Percentiles rank a stretch among this genome's conserved stretches.
These are phyloP conservation scores for Wickerhamomyces queroliae DNA, from an alignment of 805 yeast species.

Conservation along the genomic window DNA sequence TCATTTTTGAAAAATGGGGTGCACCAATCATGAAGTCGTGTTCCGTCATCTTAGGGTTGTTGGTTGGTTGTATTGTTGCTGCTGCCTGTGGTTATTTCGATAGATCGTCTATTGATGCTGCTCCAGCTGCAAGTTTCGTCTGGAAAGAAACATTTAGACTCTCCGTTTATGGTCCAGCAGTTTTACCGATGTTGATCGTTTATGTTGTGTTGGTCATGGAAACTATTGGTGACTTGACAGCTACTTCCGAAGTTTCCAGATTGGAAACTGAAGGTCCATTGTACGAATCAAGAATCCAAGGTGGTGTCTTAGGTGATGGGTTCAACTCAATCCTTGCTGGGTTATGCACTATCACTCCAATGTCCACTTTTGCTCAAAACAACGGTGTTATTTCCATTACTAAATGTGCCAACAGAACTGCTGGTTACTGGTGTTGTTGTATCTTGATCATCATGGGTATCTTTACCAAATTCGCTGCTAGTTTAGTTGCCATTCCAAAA, in stretches of 20 bases:
- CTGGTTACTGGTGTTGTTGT: conserved; percentile 76
- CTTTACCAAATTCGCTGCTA: conserved; percentile 81
- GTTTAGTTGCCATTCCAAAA: conserved; percentile 77
- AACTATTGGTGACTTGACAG: conserved; percentile 91
- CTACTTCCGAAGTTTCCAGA: conserved; percentile 87
- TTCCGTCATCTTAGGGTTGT: conserved; percentile 80
- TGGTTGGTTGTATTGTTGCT: conserved; percentile 87
- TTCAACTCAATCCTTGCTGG: conserved; percentile 73
- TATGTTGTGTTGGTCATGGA: conserved; percentile 83
- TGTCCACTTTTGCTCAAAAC: conserved; percentile 91
- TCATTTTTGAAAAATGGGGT: conserved; percentile 80
- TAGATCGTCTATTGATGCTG: conserved; percentile 48
- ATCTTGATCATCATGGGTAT: conserved; percentile 83
- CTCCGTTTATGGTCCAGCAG: conserved; percentile 76
- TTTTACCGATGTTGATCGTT: conserved; percentile 78
- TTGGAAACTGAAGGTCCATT: conserved; percentile 74
- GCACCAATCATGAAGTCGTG: conserved; percentile 93
- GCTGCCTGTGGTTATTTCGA: conserved; percentile 87
- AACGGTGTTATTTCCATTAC: conserved; percentile 92
- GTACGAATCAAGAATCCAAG: conserved; percentile 84
- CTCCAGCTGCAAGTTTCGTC: conserved; percentile 81
- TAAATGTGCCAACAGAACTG: conserved; percentile 80
- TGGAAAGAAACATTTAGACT: conserved; percentile 85
- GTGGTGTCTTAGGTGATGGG: conserved; percentile 90
- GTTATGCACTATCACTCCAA: conserved; percentile 76